phyloP scores from a whole-genome alignment of 208 protist genomes.

The Trypanosoma melophagium region DNA sequence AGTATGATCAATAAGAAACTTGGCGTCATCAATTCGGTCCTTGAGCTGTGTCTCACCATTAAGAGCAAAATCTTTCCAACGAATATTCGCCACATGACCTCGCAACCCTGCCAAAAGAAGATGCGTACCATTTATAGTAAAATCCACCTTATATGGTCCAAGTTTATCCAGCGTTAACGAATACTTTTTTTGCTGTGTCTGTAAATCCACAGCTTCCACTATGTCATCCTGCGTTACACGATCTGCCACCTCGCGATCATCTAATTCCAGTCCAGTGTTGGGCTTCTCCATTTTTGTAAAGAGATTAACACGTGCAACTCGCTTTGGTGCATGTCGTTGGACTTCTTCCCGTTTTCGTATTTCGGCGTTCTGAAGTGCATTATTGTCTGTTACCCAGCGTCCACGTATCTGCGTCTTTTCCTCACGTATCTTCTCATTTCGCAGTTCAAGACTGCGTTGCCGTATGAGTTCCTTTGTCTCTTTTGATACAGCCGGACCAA shows the following conservation, averaged over 20 bases:
- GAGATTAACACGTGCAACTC: conserved; percentile 60
- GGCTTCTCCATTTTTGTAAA: conserved; percentile 63
- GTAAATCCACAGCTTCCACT: conserved; percentile 84
- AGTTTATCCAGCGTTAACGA: conserved; percentile 91
- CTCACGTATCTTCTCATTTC: conserved; percentile 29
- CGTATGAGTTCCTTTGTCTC: conserved; percentile 60
- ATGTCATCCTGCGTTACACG: conserved; percentile 93
- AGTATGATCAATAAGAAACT: conserved; percentile 97
- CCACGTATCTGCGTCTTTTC: conserved; percentile 71
- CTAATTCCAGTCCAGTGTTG: conserved; percentile 73
- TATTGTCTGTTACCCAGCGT: conserved; percentile 77
- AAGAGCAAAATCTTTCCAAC: conserved; percentile 93
- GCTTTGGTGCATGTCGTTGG: conserved; percentile 67
- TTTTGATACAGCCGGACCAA: conserved; percentile 37
- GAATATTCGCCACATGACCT: conserved; percentile 95
- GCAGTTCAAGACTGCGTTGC: conserved; percentile 52
- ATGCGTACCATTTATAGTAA: conserved; percentile 92
- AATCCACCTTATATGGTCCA: conserved; percentile 95
- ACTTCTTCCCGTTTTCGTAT: conserved; percentile 48
- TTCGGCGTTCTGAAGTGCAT: conserved; percentile 60
- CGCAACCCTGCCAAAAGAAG: conserved; percentile 93
- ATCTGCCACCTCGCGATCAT: conserved; percentile 91
- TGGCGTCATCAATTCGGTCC: conserved; percentile 92
- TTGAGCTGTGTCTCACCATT: conserved; percentile 93
- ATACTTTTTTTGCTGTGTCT: conserved; percentile 93